Evolutionary conservation across 225 moss, liverwort and hornwort species (phyloP).

Genomic region (Pleurozium schreberi): DNA sequence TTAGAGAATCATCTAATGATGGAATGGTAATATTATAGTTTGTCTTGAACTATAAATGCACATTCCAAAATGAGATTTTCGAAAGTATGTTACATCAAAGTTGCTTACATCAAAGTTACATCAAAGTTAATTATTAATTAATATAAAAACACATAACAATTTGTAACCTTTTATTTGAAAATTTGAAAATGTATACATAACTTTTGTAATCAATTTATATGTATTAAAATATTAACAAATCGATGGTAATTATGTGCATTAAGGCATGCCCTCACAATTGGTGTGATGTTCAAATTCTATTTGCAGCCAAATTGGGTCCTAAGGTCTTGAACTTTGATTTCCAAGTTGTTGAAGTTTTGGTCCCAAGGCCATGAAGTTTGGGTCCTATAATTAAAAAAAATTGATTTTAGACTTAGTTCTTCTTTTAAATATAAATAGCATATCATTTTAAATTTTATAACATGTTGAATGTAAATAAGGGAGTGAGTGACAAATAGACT

Average conservation of each 20-base stretch:
- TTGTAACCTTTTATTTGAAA: too few relatives aligned
- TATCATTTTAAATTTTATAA: too few relatives aligned
- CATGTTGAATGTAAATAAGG: too few relatives aligned
- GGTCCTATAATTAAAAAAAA: too few relatives aligned
- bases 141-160: background rate
- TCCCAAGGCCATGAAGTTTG: too few relatives aligned
- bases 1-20: background rate
- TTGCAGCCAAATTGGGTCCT: accelerated
- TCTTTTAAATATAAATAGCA: too few relatives aligned
- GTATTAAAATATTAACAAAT: background rate
- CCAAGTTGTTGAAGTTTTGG: background rate
- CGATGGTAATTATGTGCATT: background rate
- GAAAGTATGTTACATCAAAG: background rate
- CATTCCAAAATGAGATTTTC: background rate
- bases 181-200: background rate
- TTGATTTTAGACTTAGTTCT: too few relatives aligned
- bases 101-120: background rate
- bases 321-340: background rate
- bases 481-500: too few relatives aligned
- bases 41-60: background rate
- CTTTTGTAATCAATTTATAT: background rate
- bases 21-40: background rate
- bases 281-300: background rate
- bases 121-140: background rate
- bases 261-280: background rate